Evolutionary conservation across 768 basidiomycete species (phyloP).

Genomic region (Gymnopilus dilepis): DNA sequence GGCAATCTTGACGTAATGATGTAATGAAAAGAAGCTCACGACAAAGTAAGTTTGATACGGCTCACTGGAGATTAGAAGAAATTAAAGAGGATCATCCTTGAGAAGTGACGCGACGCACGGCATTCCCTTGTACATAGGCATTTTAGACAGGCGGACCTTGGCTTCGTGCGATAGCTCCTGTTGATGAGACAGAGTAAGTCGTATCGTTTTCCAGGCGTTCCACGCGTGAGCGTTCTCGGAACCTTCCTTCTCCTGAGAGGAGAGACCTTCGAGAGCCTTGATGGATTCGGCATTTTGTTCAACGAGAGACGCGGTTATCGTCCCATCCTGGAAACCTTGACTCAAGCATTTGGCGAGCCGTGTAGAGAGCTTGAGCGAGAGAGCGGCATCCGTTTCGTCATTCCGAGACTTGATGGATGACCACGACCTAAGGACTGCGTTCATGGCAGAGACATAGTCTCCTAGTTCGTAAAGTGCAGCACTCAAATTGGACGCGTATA

Average conservation of each 20-base stretch:
- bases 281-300: background rate
- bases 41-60: background rate
- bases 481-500: slow-evolving; percentile 35
- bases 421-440: slow-evolving; percentile 29
- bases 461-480: slow-evolving; percentile 35
- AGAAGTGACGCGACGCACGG: slow-evolving; percentile 18
- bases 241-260: background rate
- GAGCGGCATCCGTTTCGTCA: slow-evolving; percentile 26
- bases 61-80: background rate
- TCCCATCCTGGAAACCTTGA: background rate
- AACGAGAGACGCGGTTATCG: background rate
- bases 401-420: slow-evolving; percentile 16
- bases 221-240: background rate
- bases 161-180: slow-evolving; percentile 21
- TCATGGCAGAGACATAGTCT: slow-evolving; percentile 24
- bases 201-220: background rate
- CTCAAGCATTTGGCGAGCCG: background rate
- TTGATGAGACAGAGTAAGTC: slow-evolving; percentile 11
- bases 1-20: no score
- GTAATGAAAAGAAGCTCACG: background rate
- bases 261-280: background rate
- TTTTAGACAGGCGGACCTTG: slow-evolving; percentile 20
- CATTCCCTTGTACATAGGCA: slow-evolving; percentile 19
- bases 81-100: no score
- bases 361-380: background rate